A percentile compares a stretch with the other conserved stretches of the same genome.
These are phyloP conservation scores for Tulasnella sp. DNA, from an alignment of 768 basidiomycete genomes.

Conservation along the genomic window DNA sequence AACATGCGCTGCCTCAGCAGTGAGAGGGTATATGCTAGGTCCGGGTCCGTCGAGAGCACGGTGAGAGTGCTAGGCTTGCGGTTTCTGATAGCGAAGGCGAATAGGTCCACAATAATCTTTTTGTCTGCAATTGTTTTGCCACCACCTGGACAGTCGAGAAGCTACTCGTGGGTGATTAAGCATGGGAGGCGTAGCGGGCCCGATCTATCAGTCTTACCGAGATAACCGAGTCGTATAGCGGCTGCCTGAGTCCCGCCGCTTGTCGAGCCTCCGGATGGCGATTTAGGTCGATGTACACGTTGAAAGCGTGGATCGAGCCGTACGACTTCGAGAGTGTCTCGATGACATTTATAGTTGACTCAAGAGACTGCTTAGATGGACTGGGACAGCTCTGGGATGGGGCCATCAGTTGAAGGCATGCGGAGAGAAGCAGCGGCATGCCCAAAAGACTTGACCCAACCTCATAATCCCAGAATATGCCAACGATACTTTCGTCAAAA, in stretches of 20 bases:
- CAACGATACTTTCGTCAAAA: not conserved
- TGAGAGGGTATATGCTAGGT: not conserved
- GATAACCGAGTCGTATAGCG: not conserved
- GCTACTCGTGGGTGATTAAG: too few species aligned
- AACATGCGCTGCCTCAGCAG: not conserved
- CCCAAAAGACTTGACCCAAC: too few species aligned
- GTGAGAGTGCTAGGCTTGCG: not conserved
- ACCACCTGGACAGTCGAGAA: not conserved
- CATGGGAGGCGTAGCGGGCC: not conserved
- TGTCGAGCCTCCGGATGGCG: not conserved
- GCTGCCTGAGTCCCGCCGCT: not conserved
- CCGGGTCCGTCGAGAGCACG: not conserved
- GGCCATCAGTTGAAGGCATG: too few species aligned
- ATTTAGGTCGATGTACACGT: not conserved
- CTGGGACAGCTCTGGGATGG: not conserved
- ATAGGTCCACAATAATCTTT: not conserved
- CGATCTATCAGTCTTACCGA: not conserved
- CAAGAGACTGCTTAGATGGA: not conserved
- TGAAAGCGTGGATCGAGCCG: not conserved
- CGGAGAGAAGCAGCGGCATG: too few species aligned
- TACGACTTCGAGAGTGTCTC: not conserved
- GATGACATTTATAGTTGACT: not conserved
- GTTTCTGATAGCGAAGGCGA: not conserved
- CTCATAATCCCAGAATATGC: not conserved
- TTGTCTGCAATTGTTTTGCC: not conserved